Evolutionary conservation across 2,329 filamentous ascomycete genomes (phyloP), one percentile per base, ranked within the genome.

Genomic region (Ceratocystis colombiana): DNA sequence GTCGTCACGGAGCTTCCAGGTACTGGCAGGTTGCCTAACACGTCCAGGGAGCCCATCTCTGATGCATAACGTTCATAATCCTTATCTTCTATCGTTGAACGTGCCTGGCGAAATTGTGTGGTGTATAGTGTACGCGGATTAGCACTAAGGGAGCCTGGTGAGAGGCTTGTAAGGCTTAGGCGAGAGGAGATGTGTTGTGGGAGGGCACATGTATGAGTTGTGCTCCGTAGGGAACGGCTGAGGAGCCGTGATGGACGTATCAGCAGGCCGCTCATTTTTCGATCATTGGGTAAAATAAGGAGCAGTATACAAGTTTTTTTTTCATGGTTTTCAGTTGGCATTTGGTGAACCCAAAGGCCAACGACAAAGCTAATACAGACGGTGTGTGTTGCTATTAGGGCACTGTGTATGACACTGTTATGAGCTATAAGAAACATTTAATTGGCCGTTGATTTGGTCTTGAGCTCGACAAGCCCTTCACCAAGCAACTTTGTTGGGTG

Each of bases 1-100:
- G 88, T 85, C 71, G 96, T 91, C 59, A 99, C 85, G 1, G 86
- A 85, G 0, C 90, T 96, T 0, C 90, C 86, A 0, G 93, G 94
- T 3, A 84, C 79, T 0, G 90, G 88, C 0, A 86, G 84, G 70
- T 84, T 85, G 50, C 84, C 86, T 3, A 97, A 81, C 5, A 99
- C 87, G 74, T 99, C 86, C 70, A 97, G 80, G 15, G 67, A 66
- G 41, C 53, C 44, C 67, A 68, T 66, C 44, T 66, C 67, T 8
- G 63, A 65, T 4, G 66, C 37, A 46, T 68, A 37, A 12, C 45
- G 44, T n/a, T 37, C 44, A 17, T 59, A 59, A 3, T 59, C 55
- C 8, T 59, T 59, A 8, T n/a, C 33, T 15, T 59, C 55, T 25
- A 12, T 53, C 10, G 8, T 15, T 15, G 48, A 22, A 6, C 48